Base-by-base conservation (phyloP, 73 alveolate genomes). In the Paramecium bursaria region DNA sequence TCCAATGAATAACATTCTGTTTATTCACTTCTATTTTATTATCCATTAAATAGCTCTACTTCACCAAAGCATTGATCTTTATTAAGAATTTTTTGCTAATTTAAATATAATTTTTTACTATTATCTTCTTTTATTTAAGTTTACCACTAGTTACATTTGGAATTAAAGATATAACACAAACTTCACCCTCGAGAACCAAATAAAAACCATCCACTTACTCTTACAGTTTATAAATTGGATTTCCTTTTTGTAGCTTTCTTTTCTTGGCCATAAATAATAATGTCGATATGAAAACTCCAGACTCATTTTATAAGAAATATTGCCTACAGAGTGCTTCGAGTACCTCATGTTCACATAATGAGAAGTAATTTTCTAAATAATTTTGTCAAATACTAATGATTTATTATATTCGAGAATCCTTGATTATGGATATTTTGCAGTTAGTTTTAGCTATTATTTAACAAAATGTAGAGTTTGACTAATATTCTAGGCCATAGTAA, bases 1-100 rank as follows among this genome's bases (percentile, higher is more conserved):
- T 67, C 82, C 22, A 67, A 67, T 39, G 82, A 67, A 67, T 35
- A 33, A 14, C 82, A 67, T 35, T 67, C 82, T 15, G 82, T 47
- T 67, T 35, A 67, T 67, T 67, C 82, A 67, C 10, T 67, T 67
- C 55, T 33, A 6, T n/a, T 3, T 13, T 7, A 39, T 3, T 13
- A 4, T 21, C 22, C 44, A 17, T 7, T 35, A 67, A 33, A 67
- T 5, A 67, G 22, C 21, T 67, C 82, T 57, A 42, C 44, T 67
- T 67, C 82, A 2, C 82, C 82, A 67, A 67, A 67, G 33, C 22
- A 67, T 67, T 67, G 46, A 35, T 67, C 55, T 42, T 35, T 67
- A 2, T 42, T 19, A 0, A 67, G 55, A 7, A 67, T 67, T 9
- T 67, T 31, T 42, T 67, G 44, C 39, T 67, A 33, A 33, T 67